A percentile compares a stretch with the other conserved stretches of the same genome.
Evolutionary conservation across 176 grass and related monocot genomes (phyloP).

Genomic region (Raddia guianensis): DNA sequence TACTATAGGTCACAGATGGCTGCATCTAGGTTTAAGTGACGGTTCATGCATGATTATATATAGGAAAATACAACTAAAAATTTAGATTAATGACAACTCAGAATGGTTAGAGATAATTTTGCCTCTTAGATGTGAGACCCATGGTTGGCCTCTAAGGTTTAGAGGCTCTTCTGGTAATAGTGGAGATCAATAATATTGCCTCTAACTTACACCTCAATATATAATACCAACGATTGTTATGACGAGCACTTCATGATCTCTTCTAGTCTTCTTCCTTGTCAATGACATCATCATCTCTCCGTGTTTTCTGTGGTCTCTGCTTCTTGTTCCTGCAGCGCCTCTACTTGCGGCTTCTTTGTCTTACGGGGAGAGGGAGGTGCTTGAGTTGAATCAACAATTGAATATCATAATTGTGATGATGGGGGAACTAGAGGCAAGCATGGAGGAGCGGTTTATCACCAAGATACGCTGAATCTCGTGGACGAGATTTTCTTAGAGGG

Average conservation of each 20-base stretch:
- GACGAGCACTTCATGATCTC: conserved; percentile 68
- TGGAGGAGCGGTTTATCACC: conserved; percentile 47
- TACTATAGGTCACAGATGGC: not conserved
- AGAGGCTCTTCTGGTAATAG: no score
- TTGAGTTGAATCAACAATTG: no score
- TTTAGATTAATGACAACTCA: not conserved
- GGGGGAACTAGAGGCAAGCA: conserved; percentile 55
- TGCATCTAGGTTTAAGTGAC: not conserved
- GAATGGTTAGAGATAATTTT: not conserved
- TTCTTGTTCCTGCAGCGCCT: not conserved
- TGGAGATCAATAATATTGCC: no score
- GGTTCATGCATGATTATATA: not conserved
- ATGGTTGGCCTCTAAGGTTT: no score
- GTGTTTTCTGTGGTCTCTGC: not conserved
- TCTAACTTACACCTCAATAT: conserved; percentile 78
- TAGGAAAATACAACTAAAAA: conserved; percentile 29
- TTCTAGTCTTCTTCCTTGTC: conserved; percentile 51
- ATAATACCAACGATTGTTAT: conserved; percentile 67
- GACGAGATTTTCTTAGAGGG: no score
- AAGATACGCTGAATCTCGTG: no score
- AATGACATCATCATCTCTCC: not conserved
- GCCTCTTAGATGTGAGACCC: no score
- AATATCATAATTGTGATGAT: not conserved
- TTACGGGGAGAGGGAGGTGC: conserved; percentile 29
- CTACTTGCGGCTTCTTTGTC: conserved; percentile 15